Conservation (phyloP, 768 basidiomycete genomes). For the Holtermannia corniformis region DNA sequence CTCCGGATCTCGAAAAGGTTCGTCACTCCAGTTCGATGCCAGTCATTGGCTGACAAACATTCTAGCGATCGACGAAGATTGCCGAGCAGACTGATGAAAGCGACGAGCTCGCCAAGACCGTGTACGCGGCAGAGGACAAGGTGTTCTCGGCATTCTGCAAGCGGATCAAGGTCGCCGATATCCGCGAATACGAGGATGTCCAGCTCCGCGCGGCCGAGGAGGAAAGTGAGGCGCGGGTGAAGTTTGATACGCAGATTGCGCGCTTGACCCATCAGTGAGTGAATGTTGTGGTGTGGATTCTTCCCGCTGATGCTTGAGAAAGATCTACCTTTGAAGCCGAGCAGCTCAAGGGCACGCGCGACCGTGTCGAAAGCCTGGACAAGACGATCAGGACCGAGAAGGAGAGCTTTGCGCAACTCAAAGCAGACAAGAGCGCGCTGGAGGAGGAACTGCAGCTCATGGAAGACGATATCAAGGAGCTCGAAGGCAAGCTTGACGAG, state of each 20-base stretch:
- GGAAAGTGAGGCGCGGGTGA: slow-evolving; percentile 70
- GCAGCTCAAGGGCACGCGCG: slow-evolving; percentile 56
- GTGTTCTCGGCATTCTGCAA: slow-evolving; percentile 70
- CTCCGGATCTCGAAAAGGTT: slow-evolving; percentile 35
- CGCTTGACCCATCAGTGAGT: slow-evolving; percentile 74
- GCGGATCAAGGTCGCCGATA: slow-evolving; percentile 65
- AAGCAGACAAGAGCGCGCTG: slow-evolving; percentile 22
- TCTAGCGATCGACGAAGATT: background rate
- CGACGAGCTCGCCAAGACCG: slow-evolving; percentile 48
- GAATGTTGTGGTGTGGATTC: background rate
- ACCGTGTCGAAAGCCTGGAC: slow-evolving; percentile 50
- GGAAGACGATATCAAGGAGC: slow-evolving; percentile 12
- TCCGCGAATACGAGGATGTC: slow-evolving; percentile 87
- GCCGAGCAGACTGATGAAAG: slow-evolving; percentile 49
- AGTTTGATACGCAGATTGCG: slow-evolving; percentile 77
- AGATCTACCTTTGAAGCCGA: slow-evolving; percentile 65
- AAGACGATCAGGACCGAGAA: slow-evolving; percentile 56
- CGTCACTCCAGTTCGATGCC: background rate
- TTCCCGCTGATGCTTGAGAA: background rate
- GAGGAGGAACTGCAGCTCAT: slow-evolving; percentile 36
- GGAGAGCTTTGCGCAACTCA: slow-evolving; percentile 50
- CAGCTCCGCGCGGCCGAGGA: slow-evolving; percentile 81
- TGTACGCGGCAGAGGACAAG: slow-evolving; percentile 70
- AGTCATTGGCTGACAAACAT: slow-evolving; percentile 3
- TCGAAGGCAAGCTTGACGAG: slow-evolving; percentile 57